Base-by-base conservation (phyloP, 805 yeast species). In the Hanseniaspora pseudoguilliermondii region DNA sequence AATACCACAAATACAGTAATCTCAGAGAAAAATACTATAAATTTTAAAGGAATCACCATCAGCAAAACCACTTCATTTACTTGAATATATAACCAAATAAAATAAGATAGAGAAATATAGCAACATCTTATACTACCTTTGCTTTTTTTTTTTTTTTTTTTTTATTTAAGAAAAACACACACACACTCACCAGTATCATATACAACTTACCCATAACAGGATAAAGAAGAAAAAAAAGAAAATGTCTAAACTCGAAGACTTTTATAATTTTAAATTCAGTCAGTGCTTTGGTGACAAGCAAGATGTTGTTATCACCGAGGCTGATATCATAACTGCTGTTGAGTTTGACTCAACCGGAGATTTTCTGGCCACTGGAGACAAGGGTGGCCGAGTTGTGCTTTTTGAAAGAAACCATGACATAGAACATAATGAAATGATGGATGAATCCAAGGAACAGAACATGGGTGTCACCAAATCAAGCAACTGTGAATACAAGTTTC, bases 271-370 rank as follows among this genome's bases (percentile, higher is more conserved):
- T 60, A 88, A 87, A 70, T 90, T 90, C 69, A 85, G 95, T 63
- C 97, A 90, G 70, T 93, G 99, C 70, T 93, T 93, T 76, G 99
- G 99, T 60, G 98, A 93, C 70, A 93, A 95, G 70, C 96, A 96
- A 49, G 99, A 93, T 69, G 84, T 90, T 57, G 97, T 91, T 61
- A 87, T 90, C 65, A 89, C 96, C 2, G 97, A 90, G 66, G 96
- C 97, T 4, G 99, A 93, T 69, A 90, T 93, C 66, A 93, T 93
- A 59, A 86, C 96, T 20, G 87, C 98, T 2, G 97, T 93, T 42
- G 97, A 93, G 71, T 93, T 93, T 65, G 96, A 93, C 68, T 86
- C 83, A 66, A 80, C 93, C 8, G 99, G 99, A 51, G 89, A 93
- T 66, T 93, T 84, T 66, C 73, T 93, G 57, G 99, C 98, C 58